These are phyloP conservation scores for Barnettozyma hawaiiensis DNA, from an alignment of 1,139 yeast species.

Conservation along the genomic window DNA sequence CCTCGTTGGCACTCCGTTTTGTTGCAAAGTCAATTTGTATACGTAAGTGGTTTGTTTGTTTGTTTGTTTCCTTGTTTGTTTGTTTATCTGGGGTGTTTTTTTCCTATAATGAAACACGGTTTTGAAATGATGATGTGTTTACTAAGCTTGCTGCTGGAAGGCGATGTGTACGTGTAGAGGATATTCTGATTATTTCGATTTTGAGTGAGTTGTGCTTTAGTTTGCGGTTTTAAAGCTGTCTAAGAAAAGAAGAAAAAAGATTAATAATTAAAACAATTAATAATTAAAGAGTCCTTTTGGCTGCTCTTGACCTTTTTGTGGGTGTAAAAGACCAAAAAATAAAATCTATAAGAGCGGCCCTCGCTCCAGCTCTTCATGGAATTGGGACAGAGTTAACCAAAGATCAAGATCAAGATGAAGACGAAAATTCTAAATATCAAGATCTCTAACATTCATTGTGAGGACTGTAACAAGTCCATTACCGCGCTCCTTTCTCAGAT, in stretches of 20 bases:
- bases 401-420: slow-evolving; percentile 2
- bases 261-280: too few species aligned
- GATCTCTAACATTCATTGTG: slow-evolving; percentile 44
- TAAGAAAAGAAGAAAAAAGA: neutral
- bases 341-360: neutral
- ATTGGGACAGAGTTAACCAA: neutral
- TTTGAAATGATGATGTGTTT: too few species aligned
- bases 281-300: neutral
- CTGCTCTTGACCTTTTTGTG: neutral
- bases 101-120: neutral
- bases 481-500: slow-evolving; percentile 24
- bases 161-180: too few species aligned
- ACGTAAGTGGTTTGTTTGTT: too few species aligned
- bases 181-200: too few species aligned
- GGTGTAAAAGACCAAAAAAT: too few species aligned
- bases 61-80: too few species aligned
- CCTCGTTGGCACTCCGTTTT: neutral
- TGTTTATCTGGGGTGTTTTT: too few species aligned
- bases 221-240: neutral
- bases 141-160: too few species aligned
- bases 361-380: neutral
- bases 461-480: slow-evolving; percentile 41
- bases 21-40: neutral
- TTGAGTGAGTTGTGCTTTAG: neutral
- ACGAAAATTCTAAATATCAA: slow-evolving; percentile 12